Conservation (phyloP, 2,329 filamentous ascomycete genomes). For the Blastomyces percursus region DNA sequence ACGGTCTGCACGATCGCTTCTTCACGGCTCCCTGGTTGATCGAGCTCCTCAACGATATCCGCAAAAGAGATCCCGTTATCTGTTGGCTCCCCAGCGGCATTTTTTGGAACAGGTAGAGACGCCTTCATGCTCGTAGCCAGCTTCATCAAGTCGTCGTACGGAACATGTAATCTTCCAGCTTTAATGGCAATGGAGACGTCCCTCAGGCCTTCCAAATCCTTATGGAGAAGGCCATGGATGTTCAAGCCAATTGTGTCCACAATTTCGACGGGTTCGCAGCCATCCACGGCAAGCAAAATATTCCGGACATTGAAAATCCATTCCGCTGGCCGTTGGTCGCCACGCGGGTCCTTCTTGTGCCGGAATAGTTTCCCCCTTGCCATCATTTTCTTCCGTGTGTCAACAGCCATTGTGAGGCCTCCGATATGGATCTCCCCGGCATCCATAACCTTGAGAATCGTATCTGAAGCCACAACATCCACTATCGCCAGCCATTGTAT, state of each 20-base stretch:
- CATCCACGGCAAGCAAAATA: conserved; percentile 77
- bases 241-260: conserved; percentile 82
- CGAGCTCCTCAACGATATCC: conserved; percentile 64
- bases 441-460: conserved; percentile 62
- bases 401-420: conserved; percentile 72
- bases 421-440: conserved; percentile 80
- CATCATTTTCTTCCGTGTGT: conserved; percentile 83
- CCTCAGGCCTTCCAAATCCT: conserved; percentile 71
- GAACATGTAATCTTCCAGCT: conserved; percentile 77
- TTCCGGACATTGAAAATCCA: conserved; percentile 85
- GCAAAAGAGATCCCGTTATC: conserved; percentile 54
- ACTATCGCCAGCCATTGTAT: conserved; percentile 83
- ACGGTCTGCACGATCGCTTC: conserved; percentile 69
- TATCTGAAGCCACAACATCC: conserved; percentile 75
- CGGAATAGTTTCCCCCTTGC: conserved; percentile 83
- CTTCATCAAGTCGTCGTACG: conserved; percentile 69
- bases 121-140: conserved; percentile 25
- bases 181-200: conserved; percentile 88
- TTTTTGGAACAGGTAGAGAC: conserved; percentile 30
- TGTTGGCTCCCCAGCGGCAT: background rate
- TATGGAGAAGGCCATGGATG: conserved; percentile 80
- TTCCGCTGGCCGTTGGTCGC: conserved; percentile 67
- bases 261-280: conserved; percentile 72
- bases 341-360: conserved; percentile 55
- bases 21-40: conserved; percentile 53